Percentiles rank a stretch among this genome's conserved stretches.
Evolutionary conservation across 306 rosid species (phyloP).

Genomic region (Comarum palustre): DNA sequence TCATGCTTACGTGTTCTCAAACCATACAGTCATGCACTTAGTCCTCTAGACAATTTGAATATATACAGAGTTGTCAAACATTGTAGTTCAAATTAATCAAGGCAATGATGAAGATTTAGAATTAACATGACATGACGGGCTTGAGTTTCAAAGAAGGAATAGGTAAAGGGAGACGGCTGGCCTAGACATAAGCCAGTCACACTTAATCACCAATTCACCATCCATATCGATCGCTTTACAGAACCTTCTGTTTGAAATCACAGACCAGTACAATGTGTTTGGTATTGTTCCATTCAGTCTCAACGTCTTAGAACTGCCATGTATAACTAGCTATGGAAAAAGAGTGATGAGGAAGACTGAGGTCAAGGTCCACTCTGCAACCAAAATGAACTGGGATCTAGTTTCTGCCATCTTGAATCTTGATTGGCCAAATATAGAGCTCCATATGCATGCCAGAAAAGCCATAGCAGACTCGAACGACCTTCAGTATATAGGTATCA

Average conservation of each 20-base stretch:
- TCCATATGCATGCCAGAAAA: too few relatives aligned
- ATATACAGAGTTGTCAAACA: not conserved
- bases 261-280: not conserved
- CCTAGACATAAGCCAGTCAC: not conserved
- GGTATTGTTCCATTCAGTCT: conserved; percentile 22
- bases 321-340: not conserved
- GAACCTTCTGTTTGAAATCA: conserved; percentile 2
- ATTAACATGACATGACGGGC: not conserved
- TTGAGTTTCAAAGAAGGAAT: conserved; percentile 20
- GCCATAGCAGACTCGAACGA: not conserved
- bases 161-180: too few relatives aligned
- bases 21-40: not conserved
- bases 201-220: not conserved
- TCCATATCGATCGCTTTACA: not conserved
- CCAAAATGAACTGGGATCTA: not conserved
- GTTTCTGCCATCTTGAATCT: not conserved
- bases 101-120: conserved; percentile 21
- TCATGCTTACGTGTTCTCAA: not conserved
- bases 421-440: not conserved
- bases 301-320: conserved; percentile 45
- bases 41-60: not conserved
- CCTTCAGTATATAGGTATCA: not conserved
- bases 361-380: conserved; percentile 7
- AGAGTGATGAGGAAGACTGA: not conserved
- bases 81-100: not conserved